Evolutionary conservation across 441 rosid species (phyloP).

Genomic region (Manihot esculenta): DNA sequence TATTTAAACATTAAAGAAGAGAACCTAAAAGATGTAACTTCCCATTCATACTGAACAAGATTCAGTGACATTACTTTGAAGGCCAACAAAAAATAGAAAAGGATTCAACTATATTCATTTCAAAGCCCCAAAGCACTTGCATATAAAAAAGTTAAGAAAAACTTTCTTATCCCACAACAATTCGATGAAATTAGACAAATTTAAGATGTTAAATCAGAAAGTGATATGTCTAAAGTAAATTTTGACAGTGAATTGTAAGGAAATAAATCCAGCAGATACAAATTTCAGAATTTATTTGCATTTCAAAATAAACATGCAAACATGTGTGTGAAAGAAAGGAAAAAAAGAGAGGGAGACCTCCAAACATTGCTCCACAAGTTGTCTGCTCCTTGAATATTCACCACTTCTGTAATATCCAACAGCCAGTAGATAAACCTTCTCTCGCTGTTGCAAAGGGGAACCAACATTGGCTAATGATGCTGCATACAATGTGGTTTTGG

Average conservation of each 20-base stretch:
- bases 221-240: neutral
- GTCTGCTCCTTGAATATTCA: constrained; percentile 74
- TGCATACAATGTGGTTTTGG: constrained; percentile 35
- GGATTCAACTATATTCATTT: too few relatives aligned
- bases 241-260: neutral
- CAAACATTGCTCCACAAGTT: constrained; percentile 72
- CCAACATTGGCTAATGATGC: constrained; percentile 59
- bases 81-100: neutral
- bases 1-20: neutral
- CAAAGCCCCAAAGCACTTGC: too few relatives aligned
- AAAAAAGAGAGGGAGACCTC: constrained; percentile 45
- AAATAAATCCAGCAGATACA: neutral
- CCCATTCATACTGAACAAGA: neutral
- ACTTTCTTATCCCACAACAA: neutral
- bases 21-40: neutral
- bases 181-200: neutral
- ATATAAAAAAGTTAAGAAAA: neutral
- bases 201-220: neutral
- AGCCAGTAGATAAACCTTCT: constrained; percentile 90
- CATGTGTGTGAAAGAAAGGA: too few relatives aligned
- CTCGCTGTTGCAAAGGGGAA: constrained; percentile 67
- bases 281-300: neutral
- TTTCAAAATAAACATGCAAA: neutral
- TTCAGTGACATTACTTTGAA: neutral
- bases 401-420: constrained; percentile 87